A percentile compares a stretch with the other conserved stretches of the same genome.
Conservation (phyloP, 2,329 filamentous ascomycete species). For the Penicillium aurantiogriseum region DNA sequence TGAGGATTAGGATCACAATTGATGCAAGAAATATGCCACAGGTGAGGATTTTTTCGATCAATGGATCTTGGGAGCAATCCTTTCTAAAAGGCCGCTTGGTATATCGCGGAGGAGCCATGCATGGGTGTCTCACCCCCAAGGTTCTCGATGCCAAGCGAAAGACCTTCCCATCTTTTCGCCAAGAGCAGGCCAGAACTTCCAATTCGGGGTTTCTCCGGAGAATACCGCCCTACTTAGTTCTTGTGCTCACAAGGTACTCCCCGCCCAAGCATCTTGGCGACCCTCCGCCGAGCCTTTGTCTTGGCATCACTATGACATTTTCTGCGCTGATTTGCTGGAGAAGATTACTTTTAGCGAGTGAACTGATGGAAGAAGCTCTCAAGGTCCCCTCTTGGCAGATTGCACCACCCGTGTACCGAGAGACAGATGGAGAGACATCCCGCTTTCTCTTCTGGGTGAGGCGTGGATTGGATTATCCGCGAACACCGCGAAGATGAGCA, state of each 20-base stretch:
- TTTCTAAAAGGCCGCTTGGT: neutral
- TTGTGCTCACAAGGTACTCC: slow-evolving; percentile 22
- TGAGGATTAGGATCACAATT: neutral
- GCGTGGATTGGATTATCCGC: neutral
- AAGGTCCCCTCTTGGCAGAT: slow-evolving; percentile 21
- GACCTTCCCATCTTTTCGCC: slow-evolving; percentile 4
- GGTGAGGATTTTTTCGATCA: neutral
- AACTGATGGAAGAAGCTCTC: slow-evolving; percentile 11
- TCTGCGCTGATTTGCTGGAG: slow-evolving; percentile 6
- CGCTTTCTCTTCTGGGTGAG: neutral
- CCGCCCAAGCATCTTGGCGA: slow-evolving; percentile 20
- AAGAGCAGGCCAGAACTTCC: slow-evolving; percentile 5
- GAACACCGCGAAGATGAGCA: neutral
- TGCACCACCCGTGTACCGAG: neutral
- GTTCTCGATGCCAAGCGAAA: slow-evolving; percentile 24
- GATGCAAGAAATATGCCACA: neutral
- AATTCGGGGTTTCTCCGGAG: neutral
- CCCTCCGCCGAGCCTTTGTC: slow-evolving; percentile 17
- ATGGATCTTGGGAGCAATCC: neutral
- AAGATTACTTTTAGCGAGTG: neutral
- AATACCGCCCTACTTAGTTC: neutral
- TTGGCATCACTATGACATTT: slow-evolving; percentile 14
- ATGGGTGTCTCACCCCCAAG: slow-evolving; percentile 19
- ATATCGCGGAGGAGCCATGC: neutral
- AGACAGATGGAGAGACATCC: neutral